Base-by-base conservation (phyloP, 2,329 filamentous ascomycete species). In the Alternaria postmessia region DNA sequence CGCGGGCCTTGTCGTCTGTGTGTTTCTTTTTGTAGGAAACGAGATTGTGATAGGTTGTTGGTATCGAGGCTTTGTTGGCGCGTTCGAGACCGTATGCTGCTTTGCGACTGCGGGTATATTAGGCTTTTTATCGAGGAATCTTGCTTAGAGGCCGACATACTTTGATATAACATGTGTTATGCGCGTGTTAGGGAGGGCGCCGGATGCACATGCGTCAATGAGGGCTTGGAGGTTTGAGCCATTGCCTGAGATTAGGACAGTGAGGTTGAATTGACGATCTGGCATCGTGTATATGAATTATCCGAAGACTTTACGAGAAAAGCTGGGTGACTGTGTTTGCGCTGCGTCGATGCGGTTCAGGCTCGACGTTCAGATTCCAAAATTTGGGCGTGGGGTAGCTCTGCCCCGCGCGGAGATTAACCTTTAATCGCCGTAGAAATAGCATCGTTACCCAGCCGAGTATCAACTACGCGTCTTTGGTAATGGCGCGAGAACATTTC, bases 191-290 rank as follows among this genome's bases (percentile, higher is more conserved):
- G 85, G 82, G 30, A 87, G 81, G 24, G 79, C 70, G 32, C 78
- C 76, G 28, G 82, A 76, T 51, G 81, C 79, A 77, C 81, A 81
- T 60, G 86, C 85, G 75, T 90, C 86, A 71, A 90, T 89, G 53
- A 96, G 84, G 58, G 91, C 91, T 82, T 94, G 91, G 20, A 94
- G 87, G 76, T 94, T 94, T 39, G 89, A 88, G 69, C 92, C 92
- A 66, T 86, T 89, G 77, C 91, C 76, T 39, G 77, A 79, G 36
- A 79, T 78, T 18, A 92, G 86, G 68, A 92, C 87, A 53, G 89
- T 84, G 68, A 91, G 84, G 57, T 85, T 86, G 70, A 80, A 74
- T 42, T 75, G 75, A 8, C 71, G 54, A 28, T 65, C 54, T 43
- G 73, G 18, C 73, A 75, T 75, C 42, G 8, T 55, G 30, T 9